Evolutionary conservation across 2,329 filamentous ascomycete species (phyloP).

Genomic region (Penicillium sp.): DNA sequence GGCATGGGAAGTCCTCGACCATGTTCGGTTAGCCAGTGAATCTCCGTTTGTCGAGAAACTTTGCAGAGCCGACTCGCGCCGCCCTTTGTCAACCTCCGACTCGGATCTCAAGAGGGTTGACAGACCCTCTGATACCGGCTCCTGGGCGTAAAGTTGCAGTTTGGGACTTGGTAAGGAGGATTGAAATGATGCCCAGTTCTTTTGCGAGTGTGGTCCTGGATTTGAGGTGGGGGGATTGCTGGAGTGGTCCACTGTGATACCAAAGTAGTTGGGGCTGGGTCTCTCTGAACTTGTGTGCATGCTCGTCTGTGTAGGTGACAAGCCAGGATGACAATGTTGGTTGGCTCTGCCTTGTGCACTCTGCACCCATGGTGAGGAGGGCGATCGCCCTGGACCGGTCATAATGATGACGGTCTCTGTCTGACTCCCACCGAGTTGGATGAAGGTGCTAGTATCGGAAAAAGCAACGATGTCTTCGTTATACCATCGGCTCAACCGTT

Average conservation of each 20-base stretch:
- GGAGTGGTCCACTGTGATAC: constrained; percentile 68
- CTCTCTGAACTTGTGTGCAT: constrained; percentile 31
- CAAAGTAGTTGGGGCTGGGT: constrained; percentile 85
- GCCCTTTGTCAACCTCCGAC: constrained; percentile 28
- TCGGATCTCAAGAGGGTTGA: constrained; percentile 66
- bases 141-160: constrained; percentile 54
- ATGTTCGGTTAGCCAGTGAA: constrained; percentile 13
- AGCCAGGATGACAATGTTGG: constrained; percentile 27
- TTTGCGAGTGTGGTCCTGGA: constrained; percentile 64
- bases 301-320: constrained; percentile 32
- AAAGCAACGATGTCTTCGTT: constrained; percentile 7
- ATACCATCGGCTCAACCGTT: constrained; percentile 16
- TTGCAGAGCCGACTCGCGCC: constrained; percentile 29
- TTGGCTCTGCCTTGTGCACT: constrained; percentile 27
- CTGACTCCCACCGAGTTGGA: constrained; percentile 24
- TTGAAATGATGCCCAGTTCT: constrained; percentile 79
- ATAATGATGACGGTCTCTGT: constrained; percentile 41
- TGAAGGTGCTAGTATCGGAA: neutral
- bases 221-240: constrained; percentile 68
- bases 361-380: constrained; percentile 43
- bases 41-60: constrained; percentile 27
- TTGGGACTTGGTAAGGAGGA: constrained; percentile 63
- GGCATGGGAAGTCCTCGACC: constrained; percentile 11
- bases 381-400: constrained; percentile 41
- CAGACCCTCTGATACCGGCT: constrained; percentile 83